Percentiles rank a stretch among this genome's conserved stretches.
Evolutionary conservation across 345 rosid species (phyloP).

Genomic region (Ceriops tagal): DNA sequence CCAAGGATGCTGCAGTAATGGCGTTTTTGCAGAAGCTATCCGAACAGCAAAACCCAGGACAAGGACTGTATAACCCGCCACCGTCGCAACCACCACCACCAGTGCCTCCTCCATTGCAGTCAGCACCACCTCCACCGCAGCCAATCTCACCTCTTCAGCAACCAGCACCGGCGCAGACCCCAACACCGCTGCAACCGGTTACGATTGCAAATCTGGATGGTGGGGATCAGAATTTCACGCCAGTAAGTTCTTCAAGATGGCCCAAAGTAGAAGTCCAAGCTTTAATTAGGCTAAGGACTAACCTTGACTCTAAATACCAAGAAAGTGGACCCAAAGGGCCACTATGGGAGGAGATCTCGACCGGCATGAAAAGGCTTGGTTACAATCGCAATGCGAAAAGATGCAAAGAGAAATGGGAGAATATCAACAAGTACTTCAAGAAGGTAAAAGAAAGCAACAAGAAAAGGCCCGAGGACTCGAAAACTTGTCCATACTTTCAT

Average conservation of each 20-base stretch:
- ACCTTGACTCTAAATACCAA: conserved; percentile 42
- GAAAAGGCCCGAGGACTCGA: conserved; percentile 2
- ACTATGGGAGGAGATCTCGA: background rate
- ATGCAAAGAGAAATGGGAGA: conserved; percentile 5
- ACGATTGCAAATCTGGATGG: conserved; percentile 13
- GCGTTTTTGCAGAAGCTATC: conserved; percentile 67
- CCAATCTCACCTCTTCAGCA: background rate
- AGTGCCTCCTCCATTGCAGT: background rate
- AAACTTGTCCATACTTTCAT: conserved; percentile 2
- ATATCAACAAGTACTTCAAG: conserved; percentile 4
- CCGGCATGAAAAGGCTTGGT: background rate
- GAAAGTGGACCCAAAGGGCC: conserved; percentile 17
- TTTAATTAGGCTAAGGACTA: conserved; percentile 43
- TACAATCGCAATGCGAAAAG: background rate
- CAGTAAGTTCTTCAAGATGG: conserved; percentile 30
- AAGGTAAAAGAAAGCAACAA: background rate
- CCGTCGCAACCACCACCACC: conserved; percentile 19
- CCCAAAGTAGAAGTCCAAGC: conserved; percentile 51
- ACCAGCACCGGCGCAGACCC: conserved; percentile 3
- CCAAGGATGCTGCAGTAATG: conserved; percentile 67
- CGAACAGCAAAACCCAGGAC: conserved; percentile 28
- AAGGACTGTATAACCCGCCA: conserved; percentile 5
- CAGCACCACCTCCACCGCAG: background rate
- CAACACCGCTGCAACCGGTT: background rate
- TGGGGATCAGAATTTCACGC: conserved; percentile 18